These are phyloP conservation scores for Boletus coffeatus DNA, from an alignment of 1,284 basidiomycete genomes.

Conservation along the genomic window DNA sequence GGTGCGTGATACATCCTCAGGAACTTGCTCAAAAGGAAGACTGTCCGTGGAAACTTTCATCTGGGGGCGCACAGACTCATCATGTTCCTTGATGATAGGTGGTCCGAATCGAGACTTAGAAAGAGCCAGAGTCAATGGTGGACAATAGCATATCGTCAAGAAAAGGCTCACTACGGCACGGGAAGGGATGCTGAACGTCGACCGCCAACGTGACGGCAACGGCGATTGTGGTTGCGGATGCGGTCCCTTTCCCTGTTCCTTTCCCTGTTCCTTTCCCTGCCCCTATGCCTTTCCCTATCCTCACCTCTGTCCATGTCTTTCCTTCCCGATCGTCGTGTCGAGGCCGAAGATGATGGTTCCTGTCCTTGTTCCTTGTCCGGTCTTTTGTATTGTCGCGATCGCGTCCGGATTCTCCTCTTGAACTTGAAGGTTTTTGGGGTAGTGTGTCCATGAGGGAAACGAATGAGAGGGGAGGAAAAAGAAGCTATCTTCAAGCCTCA, in stretches of 20 bases:
- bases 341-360: conserved; percentile 7
- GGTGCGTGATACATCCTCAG: conserved; percentile 19
- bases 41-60: conserved; percentile 20
- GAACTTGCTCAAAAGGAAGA: conserved; percentile 8
- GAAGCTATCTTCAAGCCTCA: background rate
- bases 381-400: conserved; percentile 14
- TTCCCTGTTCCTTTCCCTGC: background rate
- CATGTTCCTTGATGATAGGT: conserved; percentile 22
- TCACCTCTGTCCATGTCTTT: background rate
- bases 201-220: background rate
- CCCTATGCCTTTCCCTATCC: conserved; percentile 3
- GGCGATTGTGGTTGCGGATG: background rate
- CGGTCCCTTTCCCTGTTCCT: background rate
- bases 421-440: conserved; percentile 16
- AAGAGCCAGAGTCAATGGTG: background rate
- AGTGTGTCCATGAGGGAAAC: conserved; percentile 18
- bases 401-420: conserved; percentile 7
- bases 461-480: background rate
- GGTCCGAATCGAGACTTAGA: conserved; percentile 31
- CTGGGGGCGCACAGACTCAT: conserved; percentile 6
- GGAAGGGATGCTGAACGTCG: conserved; percentile 11
- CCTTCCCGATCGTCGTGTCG: background rate
- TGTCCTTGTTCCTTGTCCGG: conserved; percentile 6
- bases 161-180: conserved; percentile 16
- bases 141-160: background rate